Conservation (phyloP, 345 rosid species). For the Pugionium cornutum region DNA sequence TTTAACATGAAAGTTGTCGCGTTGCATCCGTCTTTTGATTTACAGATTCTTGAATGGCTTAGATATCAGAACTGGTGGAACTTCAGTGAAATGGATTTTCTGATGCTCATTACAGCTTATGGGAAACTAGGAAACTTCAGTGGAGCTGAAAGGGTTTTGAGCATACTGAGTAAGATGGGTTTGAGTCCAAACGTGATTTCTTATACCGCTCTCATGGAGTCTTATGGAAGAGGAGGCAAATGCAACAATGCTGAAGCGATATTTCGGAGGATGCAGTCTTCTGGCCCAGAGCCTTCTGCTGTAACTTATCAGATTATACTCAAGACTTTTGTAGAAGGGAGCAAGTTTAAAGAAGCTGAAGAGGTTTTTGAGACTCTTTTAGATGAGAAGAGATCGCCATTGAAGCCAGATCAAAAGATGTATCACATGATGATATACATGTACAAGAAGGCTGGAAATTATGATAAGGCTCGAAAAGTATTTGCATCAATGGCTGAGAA, state of each 20-base stretch:
- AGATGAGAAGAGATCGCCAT: slow-evolving; percentile 60
- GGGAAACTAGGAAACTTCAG: slow-evolving; percentile 90
- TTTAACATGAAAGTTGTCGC: not conserved
- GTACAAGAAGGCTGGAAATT: slow-evolving; percentile 83
- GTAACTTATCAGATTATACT: slow-evolving; percentile 89
- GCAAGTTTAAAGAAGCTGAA: slow-evolving; percentile 84
- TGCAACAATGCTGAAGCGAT: slow-evolving; percentile 91
- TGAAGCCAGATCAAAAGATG: slow-evolving; percentile 92
- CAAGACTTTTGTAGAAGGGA: slow-evolving; percentile 77
- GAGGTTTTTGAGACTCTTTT: slow-evolving; percentile 77
- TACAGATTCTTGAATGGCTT: slow-evolving; percentile 93
- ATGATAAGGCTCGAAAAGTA: slow-evolving; percentile 77
- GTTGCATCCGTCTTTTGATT: slow-evolving; percentile 27
- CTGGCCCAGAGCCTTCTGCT: slow-evolving; percentile 94
- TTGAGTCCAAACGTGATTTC: slow-evolving; percentile 73
- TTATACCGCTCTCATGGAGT: slow-evolving; percentile 92
- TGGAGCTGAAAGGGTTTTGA: slow-evolving; percentile 74
- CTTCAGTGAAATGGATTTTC: slow-evolving; percentile 80
- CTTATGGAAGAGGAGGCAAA: slow-evolving; percentile 85
- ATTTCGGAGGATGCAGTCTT: slow-evolving; percentile 86
- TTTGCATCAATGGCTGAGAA: slow-evolving; percentile 73
- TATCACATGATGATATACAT: slow-evolving; percentile 95
- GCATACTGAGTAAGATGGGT: slow-evolving; percentile 68
- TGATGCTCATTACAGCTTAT: slow-evolving; percentile 86
- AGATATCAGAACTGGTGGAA: slow-evolving; percentile 84